Conservation (phyloP, 1,284 basidiomycete species). For the Melanopsichium pennsylvanicum region DNA sequence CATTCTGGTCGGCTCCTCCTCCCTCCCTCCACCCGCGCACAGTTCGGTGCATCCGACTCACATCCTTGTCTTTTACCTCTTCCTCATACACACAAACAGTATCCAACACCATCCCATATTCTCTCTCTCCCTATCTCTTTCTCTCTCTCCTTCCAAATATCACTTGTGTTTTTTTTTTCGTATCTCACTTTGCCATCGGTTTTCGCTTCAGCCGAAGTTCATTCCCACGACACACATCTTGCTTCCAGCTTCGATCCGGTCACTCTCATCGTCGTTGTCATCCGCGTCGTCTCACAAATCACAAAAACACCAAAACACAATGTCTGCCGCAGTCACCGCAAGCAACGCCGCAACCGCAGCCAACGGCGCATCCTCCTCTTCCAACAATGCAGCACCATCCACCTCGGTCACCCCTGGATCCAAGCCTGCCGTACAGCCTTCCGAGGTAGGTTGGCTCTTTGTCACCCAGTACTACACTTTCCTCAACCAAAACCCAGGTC, state of each 20-base stretch:
- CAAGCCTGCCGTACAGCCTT: slow-evolving; percentile 53
- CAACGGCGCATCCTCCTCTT: slow-evolving; percentile 14
- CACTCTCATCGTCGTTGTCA: not conserved
- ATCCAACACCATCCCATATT: not conserved
- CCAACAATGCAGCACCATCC: slow-evolving; percentile 19
- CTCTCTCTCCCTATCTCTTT: not conserved
- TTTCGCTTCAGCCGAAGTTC: not conserved
- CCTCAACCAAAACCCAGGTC: slow-evolving; percentile 95
- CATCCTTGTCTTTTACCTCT: slow-evolving; percentile 1
- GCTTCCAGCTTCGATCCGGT: no score
- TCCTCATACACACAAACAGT: not conserved
- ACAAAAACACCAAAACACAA: not conserved
- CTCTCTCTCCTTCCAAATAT: not conserved
- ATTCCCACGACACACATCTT: no score
- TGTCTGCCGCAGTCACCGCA: slow-evolving; percentile 34
- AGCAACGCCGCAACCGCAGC: slow-evolving; percentile 33
- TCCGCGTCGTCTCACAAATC: not conserved
- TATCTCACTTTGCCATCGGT: not conserved
- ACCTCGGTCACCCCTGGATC: slow-evolving; percentile 13
- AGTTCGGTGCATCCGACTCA: not conserved
- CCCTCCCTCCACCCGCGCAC: slow-evolving; percentile 5
- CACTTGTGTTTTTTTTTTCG: not conserved
- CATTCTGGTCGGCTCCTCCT: no score
- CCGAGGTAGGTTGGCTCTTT: slow-evolving; percentile 66
- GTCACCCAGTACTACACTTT: slow-evolving; percentile 74